These are phyloP conservation scores for Neofusicoccum parvum DNA, from an alignment of 2,329 filamentous ascomycete species.

Conservation along the genomic window DNA sequence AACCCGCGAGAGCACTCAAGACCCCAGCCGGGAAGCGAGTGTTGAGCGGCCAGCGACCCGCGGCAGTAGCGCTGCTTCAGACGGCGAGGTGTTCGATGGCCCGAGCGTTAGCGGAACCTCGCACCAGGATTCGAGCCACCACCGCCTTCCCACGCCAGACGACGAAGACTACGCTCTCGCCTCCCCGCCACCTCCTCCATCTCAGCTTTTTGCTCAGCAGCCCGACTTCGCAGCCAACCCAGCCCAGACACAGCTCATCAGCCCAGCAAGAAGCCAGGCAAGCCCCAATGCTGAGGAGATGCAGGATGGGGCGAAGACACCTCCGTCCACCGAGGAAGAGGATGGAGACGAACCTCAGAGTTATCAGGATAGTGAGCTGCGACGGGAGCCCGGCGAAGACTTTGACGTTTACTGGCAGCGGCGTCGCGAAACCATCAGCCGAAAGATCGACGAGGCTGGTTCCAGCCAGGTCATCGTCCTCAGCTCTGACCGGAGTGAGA, in stretches of 20 bases:
- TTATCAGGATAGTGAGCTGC: not conserved
- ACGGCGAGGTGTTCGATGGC: slow-evolving; percentile 29
- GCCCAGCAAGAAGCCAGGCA: slow-evolving; percentile 29
- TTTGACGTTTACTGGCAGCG: slow-evolving; percentile 20
- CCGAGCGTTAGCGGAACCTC: slow-evolving; percentile 27
- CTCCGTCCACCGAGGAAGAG: not conserved
- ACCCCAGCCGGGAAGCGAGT: slow-evolving; percentile 1
- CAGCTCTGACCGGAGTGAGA: slow-evolving; percentile 25
- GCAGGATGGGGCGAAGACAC: slow-evolving; percentile 34
- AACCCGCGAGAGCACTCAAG: not conserved
- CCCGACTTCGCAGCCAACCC: slow-evolving; percentile 7
- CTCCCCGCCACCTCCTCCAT: slow-evolving; percentile 28
- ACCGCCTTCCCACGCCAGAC: slow-evolving; percentile 35
- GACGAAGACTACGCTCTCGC: slow-evolving; percentile 24
- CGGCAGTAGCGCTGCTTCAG: slow-evolving; percentile 16
- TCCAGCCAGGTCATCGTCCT: slow-evolving; percentile 26
- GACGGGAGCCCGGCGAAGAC: not conserved
- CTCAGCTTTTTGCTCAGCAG: slow-evolving; percentile 26
- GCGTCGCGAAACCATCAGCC: slow-evolving; percentile 16
- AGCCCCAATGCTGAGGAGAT: slow-evolving; percentile 29
- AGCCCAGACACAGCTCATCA: slow-evolving; percentile 30
- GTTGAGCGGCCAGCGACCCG: slow-evolving; percentile 5
- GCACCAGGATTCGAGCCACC: slow-evolving; percentile 25
- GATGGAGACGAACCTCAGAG: not conserved
- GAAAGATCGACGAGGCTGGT: slow-evolving; percentile 24